These are phyloP conservation scores for Fusarium transvaalense DNA, from an alignment of 2,329 filamentous ascomycete genomes.

Conservation along the genomic window DNA sequence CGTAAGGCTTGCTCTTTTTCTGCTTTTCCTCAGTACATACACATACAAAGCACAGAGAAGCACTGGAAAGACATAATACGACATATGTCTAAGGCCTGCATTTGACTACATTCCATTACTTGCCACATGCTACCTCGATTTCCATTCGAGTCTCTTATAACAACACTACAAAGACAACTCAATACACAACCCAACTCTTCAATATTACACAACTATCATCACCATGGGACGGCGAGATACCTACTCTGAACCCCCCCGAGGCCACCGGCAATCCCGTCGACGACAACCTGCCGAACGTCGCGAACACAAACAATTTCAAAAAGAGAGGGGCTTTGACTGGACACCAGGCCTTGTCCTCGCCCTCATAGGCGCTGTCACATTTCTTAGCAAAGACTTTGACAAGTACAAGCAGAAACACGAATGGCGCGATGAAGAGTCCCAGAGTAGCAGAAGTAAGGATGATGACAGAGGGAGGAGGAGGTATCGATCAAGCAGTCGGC, in stretches of 20 bases:
- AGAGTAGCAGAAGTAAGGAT: slow-evolving; percentile 14
- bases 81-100: not conserved
- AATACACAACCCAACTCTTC: not conserved
- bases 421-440: slow-evolving; percentile 8
- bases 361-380: slow-evolving; percentile 52
- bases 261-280: slow-evolving; percentile 8
- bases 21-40: not conserved
- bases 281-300: slow-evolving; percentile 12
- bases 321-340: slow-evolving; percentile 56
- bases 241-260: slow-evolving; percentile 32
- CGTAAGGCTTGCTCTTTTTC: not conserved
- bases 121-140: not conserved
- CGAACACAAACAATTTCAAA: slow-evolving; percentile 48
- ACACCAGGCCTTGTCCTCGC: slow-evolving; percentile 56
- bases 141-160: not conserved
- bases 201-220: not conserved
- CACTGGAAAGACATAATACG: not conserved
- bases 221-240: slow-evolving; percentile 38
- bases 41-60: not conserved
- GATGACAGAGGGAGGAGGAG: slow-evolving; percentile 31
- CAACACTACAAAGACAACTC: not conserved
- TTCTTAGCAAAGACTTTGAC: slow-evolving; percentile 57
- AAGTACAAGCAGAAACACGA: slow-evolving; percentile 27
- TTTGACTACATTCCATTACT: not conserved
- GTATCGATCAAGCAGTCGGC: slow-evolving; percentile 23